These are phyloP conservation scores for Flaveria robusta DNA, from an alignment of 129 eudicot species.

Conservation along the genomic window DNA sequence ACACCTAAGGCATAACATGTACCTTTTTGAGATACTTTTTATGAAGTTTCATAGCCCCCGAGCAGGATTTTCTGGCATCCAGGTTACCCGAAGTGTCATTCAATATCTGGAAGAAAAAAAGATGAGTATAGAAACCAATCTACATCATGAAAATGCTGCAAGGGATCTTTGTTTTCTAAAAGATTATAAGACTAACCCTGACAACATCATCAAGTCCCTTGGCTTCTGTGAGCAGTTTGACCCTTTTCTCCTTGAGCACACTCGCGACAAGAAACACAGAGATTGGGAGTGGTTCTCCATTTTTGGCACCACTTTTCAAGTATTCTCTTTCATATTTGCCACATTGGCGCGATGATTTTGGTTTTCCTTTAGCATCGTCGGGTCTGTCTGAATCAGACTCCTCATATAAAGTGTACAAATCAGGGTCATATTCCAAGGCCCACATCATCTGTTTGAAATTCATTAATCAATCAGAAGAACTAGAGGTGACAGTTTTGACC, in stretches of 20 bases:
- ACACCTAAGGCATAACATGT: neutral
- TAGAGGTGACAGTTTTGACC: conserved; percentile 2
- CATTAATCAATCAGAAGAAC: conserved; percentile 18
- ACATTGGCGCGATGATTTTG: conserved; percentile 78
- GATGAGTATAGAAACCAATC: neutral
- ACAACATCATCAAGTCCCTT: conserved; percentile 93
- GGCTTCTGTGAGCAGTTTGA: conserved; percentile 81
- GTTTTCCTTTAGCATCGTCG: conserved; percentile 67
- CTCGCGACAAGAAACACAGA: conserved; percentile 94
- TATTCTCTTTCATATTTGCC: conserved; percentile 89
- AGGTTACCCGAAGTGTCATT: conserved; percentile 79
- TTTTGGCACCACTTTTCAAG: conserved; percentile 60
- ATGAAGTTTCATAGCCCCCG: conserved; percentile 90
- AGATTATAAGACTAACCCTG: conserved; percentile 49
- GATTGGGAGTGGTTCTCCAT: conserved; percentile 77
- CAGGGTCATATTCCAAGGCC: conserved; percentile 95
- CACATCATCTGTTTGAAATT: conserved; percentile 86
- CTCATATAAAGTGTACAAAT: conserved; percentile 38
- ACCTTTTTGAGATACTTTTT: conserved; percentile 80
- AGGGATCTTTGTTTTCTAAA: neutral
- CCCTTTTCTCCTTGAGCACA: conserved; percentile 83
- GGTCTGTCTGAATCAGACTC: conserved; percentile 48
- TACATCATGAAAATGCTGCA: conserved; percentile 11
- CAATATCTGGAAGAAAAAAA: conserved; percentile 54
- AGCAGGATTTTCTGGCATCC: conserved; percentile 85